Evolutionary conservation across 2,329 filamentous ascomycete genomes (phyloP), one percentile per base, ranked within the genome.

Genomic region (Chrysoporthe puriensis): DNA sequence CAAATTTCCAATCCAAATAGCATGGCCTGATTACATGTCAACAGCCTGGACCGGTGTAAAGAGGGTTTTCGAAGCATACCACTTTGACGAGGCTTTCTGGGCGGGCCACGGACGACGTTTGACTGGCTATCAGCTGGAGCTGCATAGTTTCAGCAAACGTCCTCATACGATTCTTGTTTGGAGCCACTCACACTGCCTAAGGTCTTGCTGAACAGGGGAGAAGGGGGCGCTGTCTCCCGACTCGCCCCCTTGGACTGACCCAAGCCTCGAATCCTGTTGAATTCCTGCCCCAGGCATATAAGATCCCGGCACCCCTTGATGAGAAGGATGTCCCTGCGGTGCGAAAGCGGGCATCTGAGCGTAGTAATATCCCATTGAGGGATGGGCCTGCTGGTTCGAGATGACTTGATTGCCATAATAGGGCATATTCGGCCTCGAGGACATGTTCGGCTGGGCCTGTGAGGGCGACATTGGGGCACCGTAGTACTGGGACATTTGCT

Each of bases 1-100:
- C 0, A 98, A 83, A 76, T 98, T 98, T 52, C 96, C 96, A 40
- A 98, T 93, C 95, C 96, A 98, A 26, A 98, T 89, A 0, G 95
- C 95, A 76, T 97, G 92, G 1, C 94, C 95, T 82, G 85, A 63
- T 44, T 67, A 40, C 42, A 63, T 18, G 34, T 70, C 59, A 70
- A 60, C 44, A 44, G 42, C 34, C 21, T 21, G 13, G 16, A 43
- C 16, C 16, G 13, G 32, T 44, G 7, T 46, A 59, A 14, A 21
- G 7, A 52, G 34, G 21, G 52, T 36, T 63, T 54, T n/a, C 9
- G 32, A 21, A 40, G 75, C 85, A 78, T 78, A 89, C 88, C 87
- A 74, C 85, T 90, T 76, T 90, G 87, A 69, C 84, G 83, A 68
- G 88, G 85, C 70, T 87, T 87, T 69, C 84, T 78, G 2, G 85